Percentiles rank a stretch among this genome's conserved stretches.
Conservation (phyloP, 495 filamentous ascomycete species). For the Penicillium silybi region DNA sequence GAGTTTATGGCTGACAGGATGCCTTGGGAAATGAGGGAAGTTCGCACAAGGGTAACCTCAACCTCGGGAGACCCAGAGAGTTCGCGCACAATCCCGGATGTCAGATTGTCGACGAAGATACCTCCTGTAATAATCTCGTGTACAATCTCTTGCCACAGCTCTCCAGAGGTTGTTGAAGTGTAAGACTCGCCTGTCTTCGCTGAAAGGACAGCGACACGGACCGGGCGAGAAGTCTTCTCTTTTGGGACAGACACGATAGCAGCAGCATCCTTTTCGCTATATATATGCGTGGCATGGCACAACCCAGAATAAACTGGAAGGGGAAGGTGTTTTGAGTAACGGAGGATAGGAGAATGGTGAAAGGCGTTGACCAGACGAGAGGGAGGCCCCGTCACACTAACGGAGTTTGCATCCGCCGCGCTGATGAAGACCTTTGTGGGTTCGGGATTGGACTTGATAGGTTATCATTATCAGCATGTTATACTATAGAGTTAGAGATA, state of each 20-base stretch:
- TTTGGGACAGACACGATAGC: neutral
- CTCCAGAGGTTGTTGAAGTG: neutral
- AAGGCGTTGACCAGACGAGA: conserved; percentile 32
- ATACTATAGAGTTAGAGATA: too few species aligned
- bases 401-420: conserved; percentile 28
- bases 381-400: conserved; percentile 44
- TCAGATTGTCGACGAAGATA: conserved; percentile 28
- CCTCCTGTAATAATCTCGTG: conserved; percentile 28
- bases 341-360: conserved; percentile 25
- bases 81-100: conserved; percentile 5
- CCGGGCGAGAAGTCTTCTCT: neutral
- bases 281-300: conserved; percentile 9
- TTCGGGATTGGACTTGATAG: neutral
- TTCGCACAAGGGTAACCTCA: neutral
- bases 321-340: conserved; percentile 19
- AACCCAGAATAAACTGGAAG: conserved; percentile 6
- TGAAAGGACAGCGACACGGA: neutral
- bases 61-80: neutral
- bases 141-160: conserved; percentile 27
- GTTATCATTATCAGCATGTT: too few species aligned
- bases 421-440: conserved; percentile 38
- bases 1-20: neutral
- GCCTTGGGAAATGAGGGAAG: neutral
- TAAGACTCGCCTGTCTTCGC: neutral
- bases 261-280: neutral